Base-by-base conservation (phyloP, 2,329 filamentous ascomycete species). In the Septoria linicola region DNA sequence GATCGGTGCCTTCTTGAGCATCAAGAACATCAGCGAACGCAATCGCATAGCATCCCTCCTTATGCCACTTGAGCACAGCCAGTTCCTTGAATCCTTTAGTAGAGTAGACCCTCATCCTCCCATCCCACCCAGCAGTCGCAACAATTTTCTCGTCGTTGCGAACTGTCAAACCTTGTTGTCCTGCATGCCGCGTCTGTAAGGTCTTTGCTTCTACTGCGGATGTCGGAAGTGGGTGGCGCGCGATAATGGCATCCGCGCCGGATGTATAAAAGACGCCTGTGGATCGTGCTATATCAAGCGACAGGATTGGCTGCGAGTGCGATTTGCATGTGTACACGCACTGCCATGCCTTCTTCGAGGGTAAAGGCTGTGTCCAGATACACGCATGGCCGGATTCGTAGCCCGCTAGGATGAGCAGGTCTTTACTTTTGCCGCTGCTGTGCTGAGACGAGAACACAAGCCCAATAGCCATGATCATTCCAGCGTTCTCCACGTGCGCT, bases 61-160 rank as follows among this genome's bases (percentile, higher is more conserved):
- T 84, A 70, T 97, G 93, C 92, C 92, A 97, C 70, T 95, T 95
- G 57, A 97, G 73, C 48, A 96, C 89, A 0, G 92, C 93, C 8
- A 97, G 71, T 69, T 97, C 91, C 64, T 85, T 88, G 76, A 97
- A 0, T 83, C 87, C 70, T 86, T 89, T 41, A 40, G 79, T 73
- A 41, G 79, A 73, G 69, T 97, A 99, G 1, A 97, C 83, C 7
- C 93, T 78, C 1, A 91, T 76, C 41, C 84, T 82, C 1, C 83
- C 80, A 68, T 99, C 93, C 93, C 93, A 99, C 3, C 93, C 93
- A 0, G 89, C 92, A 0, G 92, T 97, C 2, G 87, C 89, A 58
- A 96, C 87, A 3, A 99, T 79, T 57, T 81, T 85, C 2, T 84
- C 87, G 67, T 99, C 93, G 1, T 83, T 85, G 11, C 93, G 82